Percentiles rank a stretch among this genome's conserved stretches.
Conservation (phyloP, 192 early-diverging fungal genomes). For the Haplosporangium gracile region DNA sequence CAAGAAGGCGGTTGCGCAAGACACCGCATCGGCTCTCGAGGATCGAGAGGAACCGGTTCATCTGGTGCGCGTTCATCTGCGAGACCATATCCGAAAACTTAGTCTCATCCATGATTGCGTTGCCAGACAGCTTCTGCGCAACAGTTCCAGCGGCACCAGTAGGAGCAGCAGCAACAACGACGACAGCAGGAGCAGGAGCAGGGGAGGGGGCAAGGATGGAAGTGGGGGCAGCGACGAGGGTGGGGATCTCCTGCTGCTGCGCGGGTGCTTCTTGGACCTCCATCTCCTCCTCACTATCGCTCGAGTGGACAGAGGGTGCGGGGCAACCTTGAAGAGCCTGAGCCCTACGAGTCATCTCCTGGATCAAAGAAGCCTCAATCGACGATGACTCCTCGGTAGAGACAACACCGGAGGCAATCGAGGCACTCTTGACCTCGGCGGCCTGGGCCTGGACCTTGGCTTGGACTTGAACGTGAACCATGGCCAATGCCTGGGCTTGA, state of each 20-base stretch:
- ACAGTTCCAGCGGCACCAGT: background rate
- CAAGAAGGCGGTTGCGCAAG: slow-evolving; percentile 40
- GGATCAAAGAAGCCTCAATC: slow-evolving; percentile 31
- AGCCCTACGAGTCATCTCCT: slow-evolving; percentile 38
- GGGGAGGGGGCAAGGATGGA: background rate
- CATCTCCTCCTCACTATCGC: slow-evolving; percentile 41
- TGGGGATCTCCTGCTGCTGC: background rate
- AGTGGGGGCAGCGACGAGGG: background rate
- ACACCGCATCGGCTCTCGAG: slow-evolving; percentile 68
- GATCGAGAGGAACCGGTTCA: slow-evolving; percentile 65
- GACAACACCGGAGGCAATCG: background rate
- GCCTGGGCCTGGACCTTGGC: slow-evolving; percentile 41
- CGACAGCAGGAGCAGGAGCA: background rate
- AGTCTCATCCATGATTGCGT: slow-evolving; percentile 57
- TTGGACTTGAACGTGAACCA: slow-evolving; percentile 48
- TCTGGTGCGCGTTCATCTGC: slow-evolving; percentile 65
- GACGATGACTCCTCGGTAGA: background rate
- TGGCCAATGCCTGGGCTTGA: slow-evolving; percentile 45
- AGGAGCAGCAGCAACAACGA: background rate
- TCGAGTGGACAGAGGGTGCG: slow-evolving; percentile 7
- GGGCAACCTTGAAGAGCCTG: slow-evolving; percentile 15
- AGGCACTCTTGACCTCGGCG: background rate
- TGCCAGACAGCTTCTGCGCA: slow-evolving; percentile 29
- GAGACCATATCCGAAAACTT: slow-evolving; percentile 57
- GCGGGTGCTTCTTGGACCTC: background rate